phyloP scores from a whole-genome alignment of 805 yeast species.

The Candida anglica region DNA sequence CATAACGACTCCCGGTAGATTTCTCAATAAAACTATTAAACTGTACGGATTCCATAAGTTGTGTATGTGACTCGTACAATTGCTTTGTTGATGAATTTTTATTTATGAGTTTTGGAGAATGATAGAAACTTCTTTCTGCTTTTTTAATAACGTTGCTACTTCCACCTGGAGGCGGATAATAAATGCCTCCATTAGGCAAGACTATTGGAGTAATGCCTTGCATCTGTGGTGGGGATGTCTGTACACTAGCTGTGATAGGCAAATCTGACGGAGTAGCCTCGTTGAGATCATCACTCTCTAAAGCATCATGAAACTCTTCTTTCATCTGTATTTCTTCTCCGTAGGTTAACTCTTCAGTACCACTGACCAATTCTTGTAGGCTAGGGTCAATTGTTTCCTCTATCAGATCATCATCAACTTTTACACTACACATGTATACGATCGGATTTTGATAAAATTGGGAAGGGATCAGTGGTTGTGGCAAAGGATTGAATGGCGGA shows the following conservation, averaged over 20 bases:
- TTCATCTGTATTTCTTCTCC: slow-evolving; percentile 6
- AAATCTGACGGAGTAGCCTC: neutral
- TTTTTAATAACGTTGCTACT: neutral
- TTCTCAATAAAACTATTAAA: slow-evolving; percentile 14
- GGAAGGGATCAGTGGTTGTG: slow-evolving; percentile 9
- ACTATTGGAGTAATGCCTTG: neutral
- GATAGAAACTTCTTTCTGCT: neutral
- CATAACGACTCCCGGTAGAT: slow-evolving; percentile 15
- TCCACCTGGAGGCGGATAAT: neutral
- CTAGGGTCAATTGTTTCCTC: slow-evolving; percentile 9
- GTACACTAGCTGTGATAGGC: neutral
- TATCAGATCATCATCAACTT: slow-evolving; percentile 4
- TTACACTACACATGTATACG: neutral
- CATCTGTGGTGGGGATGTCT: neutral
- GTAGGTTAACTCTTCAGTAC: slow-evolving; percentile 13
- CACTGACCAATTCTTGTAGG: slow-evolving; percentile 11
- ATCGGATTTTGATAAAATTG: slow-evolving; percentile 1
- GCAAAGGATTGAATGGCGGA: slow-evolving; percentile 19
- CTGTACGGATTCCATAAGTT: slow-evolving; percentile 18
- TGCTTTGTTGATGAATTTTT: slow-evolving; percentile 1
- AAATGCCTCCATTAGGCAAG: neutral
- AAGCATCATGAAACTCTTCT: slow-evolving; percentile 11
- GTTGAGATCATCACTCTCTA: slow-evolving; percentile 3
- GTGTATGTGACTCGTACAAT: slow-evolving; percentile 15
- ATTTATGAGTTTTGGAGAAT: neutral